A percentile compares a stretch with the other conserved stretches of the same genome.
Conservation (phyloP, 805 yeast species). For the Zygosaccharomyces rouxii region DNA sequence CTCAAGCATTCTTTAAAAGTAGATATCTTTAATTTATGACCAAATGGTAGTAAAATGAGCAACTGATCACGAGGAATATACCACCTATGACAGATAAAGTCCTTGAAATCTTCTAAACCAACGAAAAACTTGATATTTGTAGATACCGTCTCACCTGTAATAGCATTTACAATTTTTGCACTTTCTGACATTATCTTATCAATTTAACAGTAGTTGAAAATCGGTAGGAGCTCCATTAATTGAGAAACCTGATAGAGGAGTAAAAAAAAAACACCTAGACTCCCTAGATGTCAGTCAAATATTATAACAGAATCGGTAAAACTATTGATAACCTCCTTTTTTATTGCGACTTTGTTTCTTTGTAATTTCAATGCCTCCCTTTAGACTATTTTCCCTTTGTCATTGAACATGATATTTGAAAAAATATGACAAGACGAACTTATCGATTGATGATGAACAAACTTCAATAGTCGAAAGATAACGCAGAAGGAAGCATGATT, state of each 20-base stretch:
- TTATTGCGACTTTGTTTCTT: neutral
- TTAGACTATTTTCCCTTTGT: neutral
- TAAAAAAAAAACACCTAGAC: neutral
- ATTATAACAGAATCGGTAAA: neutral
- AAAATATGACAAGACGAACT: neutral
- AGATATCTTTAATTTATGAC: slow-evolving; percentile 48
- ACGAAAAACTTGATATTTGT: slow-evolving; percentile 40
- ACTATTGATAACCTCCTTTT: neutral
- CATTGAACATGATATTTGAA: neutral
- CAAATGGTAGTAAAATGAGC: slow-evolving; percentile 60
- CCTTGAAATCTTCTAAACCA: slow-evolving; percentile 41
- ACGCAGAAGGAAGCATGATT: slow-evolving; percentile 8
- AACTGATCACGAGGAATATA: slow-evolving; percentile 39
- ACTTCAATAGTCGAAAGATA: neutral
- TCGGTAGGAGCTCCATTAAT: slow-evolving; percentile 1
- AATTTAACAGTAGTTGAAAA: slow-evolving; percentile 1
- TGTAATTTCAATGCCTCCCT: neutral
- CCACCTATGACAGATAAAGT: slow-evolving; percentile 40
- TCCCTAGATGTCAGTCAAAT: neutral
- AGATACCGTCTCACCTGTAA: slow-evolving; percentile 39
- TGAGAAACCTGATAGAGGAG: neutral
- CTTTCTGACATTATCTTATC: slow-evolving; percentile 11
- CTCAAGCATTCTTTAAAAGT: slow-evolving; percentile 35
- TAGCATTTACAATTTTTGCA: slow-evolving; percentile 37
- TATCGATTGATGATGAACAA: neutral